Evolutionary conservation across 2,329 filamentous ascomycete genomes (phyloP), one percentile per base, ranked within the genome.

Genomic region (Acarospora socialis): DNA sequence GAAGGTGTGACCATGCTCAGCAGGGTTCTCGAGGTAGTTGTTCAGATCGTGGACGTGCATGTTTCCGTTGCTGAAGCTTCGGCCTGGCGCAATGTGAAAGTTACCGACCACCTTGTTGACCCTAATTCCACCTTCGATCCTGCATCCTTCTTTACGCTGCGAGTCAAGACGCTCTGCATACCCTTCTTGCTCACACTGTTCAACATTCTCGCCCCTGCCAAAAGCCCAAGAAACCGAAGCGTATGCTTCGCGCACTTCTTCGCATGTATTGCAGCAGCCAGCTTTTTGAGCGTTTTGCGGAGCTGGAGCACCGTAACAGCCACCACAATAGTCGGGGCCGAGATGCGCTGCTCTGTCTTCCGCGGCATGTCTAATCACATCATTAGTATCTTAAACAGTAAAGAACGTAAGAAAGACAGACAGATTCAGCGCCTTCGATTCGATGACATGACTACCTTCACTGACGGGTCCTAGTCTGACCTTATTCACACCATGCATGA

Each of bases 81-180:
- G 82, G 47, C 90, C 90, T 1, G 90, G 90, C 1, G 92, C 90
- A 47, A 98, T 79, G 58, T 98, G 90, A 69, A 98, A 98, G 64
- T 98, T 98, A 35, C 90, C 90, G 33, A 98, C 71, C 16, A 98
- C 90, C 62, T 98, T 98, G 68, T 98, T 98, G 44, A 98, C 92
- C 28, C 82, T 81, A 46, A 98, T 71, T 22, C 74, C 73, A 37
- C 90, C 90, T 55, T 94, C 84, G 42, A 98, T 80, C 30, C 90
- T 81, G 60, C 90, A 98, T 37, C 90, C 90, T 60, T 98, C 92
- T 31, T 76, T 71, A 35, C 86, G 73, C 61, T 95, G 87, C 40
- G 73, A 75, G 51, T 92, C 82, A 37, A 98, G 67, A 46, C 77
- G 79, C 57, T 94, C 81, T 39, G 73, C 73, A 56, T 95, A 98